These are phyloP conservation scores for Globisporangium nagaii DNA, from an alignment of 352 stramenopile species.

Conservation along the genomic window DNA sequence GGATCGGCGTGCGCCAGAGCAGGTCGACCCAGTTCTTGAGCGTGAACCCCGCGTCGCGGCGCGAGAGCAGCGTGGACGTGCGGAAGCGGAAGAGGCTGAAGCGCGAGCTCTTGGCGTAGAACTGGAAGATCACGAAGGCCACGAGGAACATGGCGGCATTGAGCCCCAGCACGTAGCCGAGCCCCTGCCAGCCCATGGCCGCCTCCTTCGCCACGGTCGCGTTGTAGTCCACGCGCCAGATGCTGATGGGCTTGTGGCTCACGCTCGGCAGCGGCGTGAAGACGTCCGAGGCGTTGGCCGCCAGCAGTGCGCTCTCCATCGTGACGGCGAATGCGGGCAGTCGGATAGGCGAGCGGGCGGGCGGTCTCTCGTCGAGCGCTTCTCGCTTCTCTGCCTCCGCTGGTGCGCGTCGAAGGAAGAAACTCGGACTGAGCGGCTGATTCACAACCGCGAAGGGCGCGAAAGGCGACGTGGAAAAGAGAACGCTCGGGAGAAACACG, in stretches of 20 bases:
- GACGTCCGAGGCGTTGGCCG: background rate
- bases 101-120: conserved; percentile 51
- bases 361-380: background rate
- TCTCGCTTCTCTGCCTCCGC: background rate
- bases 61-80: conserved; percentile 36
- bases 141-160: conserved; percentile 66
- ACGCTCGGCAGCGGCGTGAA: conserved; percentile 10
- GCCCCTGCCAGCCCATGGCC: conserved; percentile 73
- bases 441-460: background rate
- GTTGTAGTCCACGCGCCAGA: conserved; percentile 82
- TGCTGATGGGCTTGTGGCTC: conserved; percentile 31
- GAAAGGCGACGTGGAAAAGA: background rate
- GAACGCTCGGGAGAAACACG: background rate
- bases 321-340: background rate
- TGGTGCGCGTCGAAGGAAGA: too few species aligned
- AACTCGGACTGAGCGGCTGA: background rate
- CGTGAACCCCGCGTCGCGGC: conserved; percentile 34
- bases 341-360: too few species aligned
- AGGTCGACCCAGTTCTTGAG: conserved; percentile 57
- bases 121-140: conserved; percentile 64
- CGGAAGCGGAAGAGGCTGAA: conserved; percentile 73
- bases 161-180: conserved; percentile 69
- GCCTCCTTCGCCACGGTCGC: conserved; percentile 63
- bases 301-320: background rate
- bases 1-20: conserved; percentile 67